Evolutionary conservation across 768 basidiomycete species (phyloP).

Genomic region (Gymnopilus junonius): DNA sequence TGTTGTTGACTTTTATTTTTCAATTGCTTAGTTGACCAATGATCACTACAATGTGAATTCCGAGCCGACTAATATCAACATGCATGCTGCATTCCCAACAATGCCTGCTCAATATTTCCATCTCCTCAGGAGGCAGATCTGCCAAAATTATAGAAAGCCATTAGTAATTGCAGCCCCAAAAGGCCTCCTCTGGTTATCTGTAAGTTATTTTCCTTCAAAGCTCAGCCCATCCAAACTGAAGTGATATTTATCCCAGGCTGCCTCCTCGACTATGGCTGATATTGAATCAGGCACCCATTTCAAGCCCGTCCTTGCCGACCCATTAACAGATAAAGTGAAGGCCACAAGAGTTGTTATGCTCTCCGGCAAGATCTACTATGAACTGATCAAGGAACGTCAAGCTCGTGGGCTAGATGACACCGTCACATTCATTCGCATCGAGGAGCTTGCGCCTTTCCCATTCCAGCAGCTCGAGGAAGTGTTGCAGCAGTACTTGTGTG

Average conservation of each 20-base stretch:
- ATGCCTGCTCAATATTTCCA: conserved; percentile 95
- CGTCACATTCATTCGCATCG: conserved; percentile 77
- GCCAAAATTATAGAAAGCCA: conserved; percentile 86
- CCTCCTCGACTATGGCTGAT: conserved; percentile 69
- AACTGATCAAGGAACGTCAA: conserved; percentile 73
- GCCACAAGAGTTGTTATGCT: conserved; percentile 72
- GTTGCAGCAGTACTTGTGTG: conserved; percentile 50
- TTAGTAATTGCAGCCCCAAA: conserved; percentile 87
- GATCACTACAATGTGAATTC: conserved; percentile 53
- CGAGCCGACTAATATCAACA: conserved; percentile 66
- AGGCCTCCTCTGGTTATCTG: conserved; percentile 75
- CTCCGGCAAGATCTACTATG: conserved; percentile 89
- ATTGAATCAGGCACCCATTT: conserved; percentile 64
- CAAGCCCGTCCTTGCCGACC: conserved; percentile 69
- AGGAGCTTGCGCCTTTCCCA: conserved; percentile 91
- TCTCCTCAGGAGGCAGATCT: conserved; percentile 83
- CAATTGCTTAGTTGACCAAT: conserved; percentile 67
- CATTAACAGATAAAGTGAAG: conserved; percentile 34
- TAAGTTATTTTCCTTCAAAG: conserved; percentile 42
- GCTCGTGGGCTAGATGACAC: conserved; percentile 48
- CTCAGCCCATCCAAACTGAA: too few relatives aligned
- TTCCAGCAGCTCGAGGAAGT: conserved; percentile 54
- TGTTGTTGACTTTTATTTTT: neutral
- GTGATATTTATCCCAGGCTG: conserved; percentile 53
- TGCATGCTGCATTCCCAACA: conserved; percentile 85